Base-by-base conservation (phyloP, 140 eudicot genomes). In the Eryngium alpinum region DNA sequence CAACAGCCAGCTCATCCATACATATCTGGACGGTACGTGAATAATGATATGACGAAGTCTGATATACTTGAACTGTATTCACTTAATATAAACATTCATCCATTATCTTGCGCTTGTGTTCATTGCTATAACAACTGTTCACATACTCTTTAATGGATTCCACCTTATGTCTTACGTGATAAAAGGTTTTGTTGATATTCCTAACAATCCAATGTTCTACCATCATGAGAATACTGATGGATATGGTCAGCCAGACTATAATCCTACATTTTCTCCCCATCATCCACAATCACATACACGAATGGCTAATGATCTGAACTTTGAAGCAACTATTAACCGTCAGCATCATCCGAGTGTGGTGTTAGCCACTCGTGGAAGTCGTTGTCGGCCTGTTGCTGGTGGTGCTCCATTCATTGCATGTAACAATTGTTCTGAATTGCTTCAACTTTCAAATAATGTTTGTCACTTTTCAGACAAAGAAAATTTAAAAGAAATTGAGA, bases 361-460 rank as follows among this genome's bases (percentile, higher is more conserved):
- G 56, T 83, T 90, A 38, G 86, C 89, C 79, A 46, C 89, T 5
- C 86, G 89, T 72, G 94, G 87, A 67, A 86, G 80, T 62, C 87
- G 81, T 69, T 93, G 94, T 87, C 87, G 70, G 71, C 96, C 98
- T 4, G 77, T 93, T 70, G 94, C 94, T 74, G 96, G 98, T 27
- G 99, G 99, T 32, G 93, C 99, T 74, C 99, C 99, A 7, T 90
- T 96, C 32, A 65, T 96, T 22, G 79, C 96, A 10, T 96, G 99
- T 87, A 67, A 81, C 83, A 91, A 88, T 76, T 96, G 99, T 80
- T 86, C 83, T 49, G 94, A 96, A 83, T 78, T 93, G 87, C 91
- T 96, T 46, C 87, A 93, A 80, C 85, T 96, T 77, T 94, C 99
- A 53, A 89, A 86, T 86, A 88, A 84, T 82, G 81, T 85, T 24